Evolutionary conservation across 345 rosid genomes (phyloP).

Genomic region (Rhizophora apiculata): DNA sequence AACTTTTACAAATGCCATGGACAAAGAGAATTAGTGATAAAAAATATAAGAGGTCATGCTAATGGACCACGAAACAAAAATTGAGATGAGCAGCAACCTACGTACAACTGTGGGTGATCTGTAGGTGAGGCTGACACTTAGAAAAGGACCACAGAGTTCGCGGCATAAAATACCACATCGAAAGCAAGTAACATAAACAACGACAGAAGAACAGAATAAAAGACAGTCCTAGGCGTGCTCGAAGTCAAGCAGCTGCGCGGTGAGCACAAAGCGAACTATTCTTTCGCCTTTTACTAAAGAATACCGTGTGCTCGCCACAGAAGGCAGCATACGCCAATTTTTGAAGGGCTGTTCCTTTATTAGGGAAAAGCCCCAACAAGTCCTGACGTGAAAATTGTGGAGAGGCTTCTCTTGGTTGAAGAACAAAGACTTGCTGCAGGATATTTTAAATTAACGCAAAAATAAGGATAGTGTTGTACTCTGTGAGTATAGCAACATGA

Average conservation of each 20-base stretch:
- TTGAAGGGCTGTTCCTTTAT: constrained; percentile 18
- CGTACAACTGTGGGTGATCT: background rate
- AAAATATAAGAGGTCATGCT: background rate
- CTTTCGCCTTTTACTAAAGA: constrained; percentile 56
- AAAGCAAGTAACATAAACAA: too few relatives aligned
- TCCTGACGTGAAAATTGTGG: too few relatives aligned
- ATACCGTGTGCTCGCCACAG: constrained; percentile 31
- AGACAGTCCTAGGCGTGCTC: too few relatives aligned
- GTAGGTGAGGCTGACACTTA: rapidly evolving
- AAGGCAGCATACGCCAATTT: constrained; percentile 29
- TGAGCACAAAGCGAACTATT: constrained; percentile 45
- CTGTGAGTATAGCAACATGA: too few relatives aligned
- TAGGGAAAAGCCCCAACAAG: too few relatives aligned
- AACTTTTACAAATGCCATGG: background rate
- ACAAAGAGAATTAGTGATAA: background rate
- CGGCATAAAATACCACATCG: too few relatives aligned
- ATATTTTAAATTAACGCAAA: too few relatives aligned
- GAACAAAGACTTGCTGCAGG: too few relatives aligned
- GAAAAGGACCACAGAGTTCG: background rate
- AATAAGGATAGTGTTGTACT: too few relatives aligned
- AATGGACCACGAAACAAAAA: background rate
- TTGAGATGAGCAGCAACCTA: background rate
- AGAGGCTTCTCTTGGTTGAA: too few relatives aligned
- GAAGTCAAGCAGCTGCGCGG: constrained; percentile 25
- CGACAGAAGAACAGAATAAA: too few relatives aligned